Evolutionary conservation across 2,329 filamentous ascomycete species (phyloP).

Genomic region (Colletotrichum sp.): DNA sequence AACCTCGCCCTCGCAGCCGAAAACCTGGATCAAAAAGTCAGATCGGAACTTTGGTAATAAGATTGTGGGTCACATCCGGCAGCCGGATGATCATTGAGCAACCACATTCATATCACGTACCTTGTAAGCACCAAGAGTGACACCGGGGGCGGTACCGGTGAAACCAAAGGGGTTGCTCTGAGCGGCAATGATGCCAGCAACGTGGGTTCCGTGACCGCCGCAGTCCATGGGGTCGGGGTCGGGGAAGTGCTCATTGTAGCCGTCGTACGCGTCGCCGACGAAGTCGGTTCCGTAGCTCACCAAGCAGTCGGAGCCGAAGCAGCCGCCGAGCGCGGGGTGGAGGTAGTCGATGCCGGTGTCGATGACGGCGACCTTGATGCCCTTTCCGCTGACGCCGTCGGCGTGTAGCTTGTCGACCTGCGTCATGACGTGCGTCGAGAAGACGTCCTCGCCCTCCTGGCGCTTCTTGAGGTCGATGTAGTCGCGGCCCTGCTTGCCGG

Average conservation of each 20-base stretch:
- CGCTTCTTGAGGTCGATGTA: conserved; percentile 34
- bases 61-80: neutral
- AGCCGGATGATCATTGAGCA: neutral
- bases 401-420: conserved; percentile 59
- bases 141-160: conserved; percentile 61
- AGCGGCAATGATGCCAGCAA: conserved; percentile 67
- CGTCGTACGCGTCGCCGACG: conserved; percentile 58
- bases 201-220: conserved; percentile 65
- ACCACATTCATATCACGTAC: neutral
- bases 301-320: conserved; percentile 64
- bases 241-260: conserved; percentile 42
- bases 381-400: conserved; percentile 52
- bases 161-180: conserved; percentile 58
- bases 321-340: conserved; percentile 67
- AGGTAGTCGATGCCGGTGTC: conserved; percentile 66
- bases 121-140: conserved; percentile 60
- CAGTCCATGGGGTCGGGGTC: conserved; percentile 61
- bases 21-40: conserved; percentile 38
- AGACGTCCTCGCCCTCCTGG: conserved; percentile 31
- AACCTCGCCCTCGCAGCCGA: conserved; percentile 57
- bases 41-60: neutral
- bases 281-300: conserved; percentile 63
- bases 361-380: conserved; percentile 57
- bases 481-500: conserved; percentile 35
- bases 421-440: conserved; percentile 59